Percentiles rank a stretch among this genome's conserved stretches.
These are phyloP conservation scores for Raffaelea albimanens DNA, from an alignment of 2,329 filamentous ascomycete genomes.

Conservation along the genomic window DNA sequence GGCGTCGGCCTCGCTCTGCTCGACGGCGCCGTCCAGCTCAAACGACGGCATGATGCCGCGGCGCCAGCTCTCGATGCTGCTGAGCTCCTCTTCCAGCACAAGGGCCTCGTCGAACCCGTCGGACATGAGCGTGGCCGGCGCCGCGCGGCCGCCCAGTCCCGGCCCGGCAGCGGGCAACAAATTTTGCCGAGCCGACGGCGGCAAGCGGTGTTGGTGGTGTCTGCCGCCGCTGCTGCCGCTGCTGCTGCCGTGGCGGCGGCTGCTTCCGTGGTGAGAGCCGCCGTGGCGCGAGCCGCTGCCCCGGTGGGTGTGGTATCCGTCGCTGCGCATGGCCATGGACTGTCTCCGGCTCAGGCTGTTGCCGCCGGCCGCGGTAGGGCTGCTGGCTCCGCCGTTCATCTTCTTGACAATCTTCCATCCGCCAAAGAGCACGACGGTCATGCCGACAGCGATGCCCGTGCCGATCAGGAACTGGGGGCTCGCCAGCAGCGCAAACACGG, in stretches of 20 bases:
- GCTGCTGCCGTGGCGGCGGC: constrained; percentile 3
- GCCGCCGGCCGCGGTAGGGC: background rate
- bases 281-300: background rate
- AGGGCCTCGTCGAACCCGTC: constrained; percentile 42
- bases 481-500: constrained; percentile 75
- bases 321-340: too few relatives aligned
- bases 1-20: constrained; percentile 24
- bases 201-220: constrained; percentile 1
- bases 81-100: constrained; percentile 48
- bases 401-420: constrained; percentile 96
- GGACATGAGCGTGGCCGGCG: background rate
- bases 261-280: background rate
- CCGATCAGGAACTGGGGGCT: constrained; percentile 93
- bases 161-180: background rate
- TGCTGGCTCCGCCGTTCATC: constrained; percentile 39
- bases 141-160: background rate
- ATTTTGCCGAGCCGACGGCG: background rate
- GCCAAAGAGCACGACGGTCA: constrained; percentile 93
- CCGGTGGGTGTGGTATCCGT: background rate
- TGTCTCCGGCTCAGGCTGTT: too few relatives aligned
- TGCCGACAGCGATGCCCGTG: constrained; percentile 76
- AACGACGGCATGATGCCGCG: constrained; percentile 39
- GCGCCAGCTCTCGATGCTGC: constrained; percentile 49
- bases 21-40: constrained; percentile 30
- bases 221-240: background rate